Evolutionary conservation across 176 grass and related monocot species (phyloP).

Genomic region (Elymus sibiricus): DNA sequence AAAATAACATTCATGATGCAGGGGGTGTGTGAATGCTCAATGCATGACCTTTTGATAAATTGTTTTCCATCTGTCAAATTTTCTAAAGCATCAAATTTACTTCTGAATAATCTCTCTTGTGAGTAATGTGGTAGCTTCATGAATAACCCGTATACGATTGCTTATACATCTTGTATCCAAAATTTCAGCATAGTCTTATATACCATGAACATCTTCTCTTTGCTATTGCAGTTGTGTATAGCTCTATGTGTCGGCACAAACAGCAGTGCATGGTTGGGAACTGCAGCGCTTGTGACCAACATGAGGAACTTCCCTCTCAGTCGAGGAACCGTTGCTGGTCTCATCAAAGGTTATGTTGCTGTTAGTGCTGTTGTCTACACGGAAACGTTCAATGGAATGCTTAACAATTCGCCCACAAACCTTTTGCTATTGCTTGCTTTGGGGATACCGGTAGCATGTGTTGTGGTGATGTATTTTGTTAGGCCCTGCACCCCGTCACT

Average conservation of each 20-base stretch:
- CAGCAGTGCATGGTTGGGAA: slow-evolving; percentile 93
- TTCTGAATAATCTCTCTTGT: too few relatives aligned
- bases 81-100: too few relatives aligned
- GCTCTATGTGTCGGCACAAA: slow-evolving; percentile 90
- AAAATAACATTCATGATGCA: too few relatives aligned
- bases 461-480: slow-evolving; percentile 85
- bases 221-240: slow-evolving; percentile 73
- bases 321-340: slow-evolving; percentile 82
- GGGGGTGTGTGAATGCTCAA: too few relatives aligned
- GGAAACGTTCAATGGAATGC: slow-evolving; percentile 75
- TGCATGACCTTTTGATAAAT: too few relatives aligned
- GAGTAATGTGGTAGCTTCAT: too few relatives aligned
- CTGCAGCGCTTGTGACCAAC: slow-evolving; percentile 86
- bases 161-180: not conserved
- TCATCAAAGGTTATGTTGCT: slow-evolving; percentile 91
- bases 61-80: too few relatives aligned
- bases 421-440: slow-evolving; percentile 71
- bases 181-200: not conserved
- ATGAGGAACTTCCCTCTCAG: slow-evolving; percentile 95
- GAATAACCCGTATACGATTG: not conserved
- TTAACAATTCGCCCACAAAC: slow-evolving; percentile 62
- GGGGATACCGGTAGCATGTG: slow-evolving; percentile 63
- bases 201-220: not conserved
- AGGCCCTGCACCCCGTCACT: slow-evolving; percentile 75
- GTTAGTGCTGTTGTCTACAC: slow-evolving; percentile 89